Evolutionary conservation across 257 asterid species (phyloP), one percentile per base, ranked within the genome.

Genomic region (Nicotiana tabacum): DNA sequence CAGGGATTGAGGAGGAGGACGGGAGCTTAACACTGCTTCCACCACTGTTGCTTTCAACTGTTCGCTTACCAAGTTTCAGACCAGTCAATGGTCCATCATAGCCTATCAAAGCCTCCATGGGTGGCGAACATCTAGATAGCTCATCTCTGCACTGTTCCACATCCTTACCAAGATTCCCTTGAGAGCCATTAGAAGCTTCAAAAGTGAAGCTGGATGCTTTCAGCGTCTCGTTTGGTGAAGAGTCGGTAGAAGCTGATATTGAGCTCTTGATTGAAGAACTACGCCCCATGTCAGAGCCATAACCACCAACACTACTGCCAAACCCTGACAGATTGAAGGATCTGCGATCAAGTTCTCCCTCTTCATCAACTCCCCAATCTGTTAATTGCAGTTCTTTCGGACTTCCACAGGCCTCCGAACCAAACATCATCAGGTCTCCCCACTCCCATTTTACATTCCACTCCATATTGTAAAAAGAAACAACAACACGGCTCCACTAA

Each of bases 31-130:
- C 85, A 81, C 85, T 90, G 84, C 89, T 87, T 51, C 86, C 89
- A 80, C 82, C 77, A 60, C 87, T 62, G 65, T 67, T 87, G 76
- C 91, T 95, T 88, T 91, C 98, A 64, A 93, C 92, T 24, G 97
- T 91, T 77, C 94, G 87, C 86, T 94, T 93, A 78, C 97, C 97
- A 56, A 95, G 97, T 90, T 91, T 90, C 85, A 95, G 85, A 82
- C 96, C 93, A 24, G 86, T 90, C 67, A 88, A 77, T 9, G 95
- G 95, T 69, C 91, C 97, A 53, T 72, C 87, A 77, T 84, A 84
- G 65, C 88, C 91, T 67, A 85, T 83, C 15, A 94, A 91, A 82
- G 91, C 85, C 43, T 91, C 91, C 83, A 84, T 77, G 61, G 86
- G 85, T 2, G 90, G 84, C 57, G 91, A 91, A 61, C 85, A 81